These are phyloP conservation scores for Nicotiana tabacum DNA, from an alignment of 257 asterid species.

Conservation along the genomic window DNA sequence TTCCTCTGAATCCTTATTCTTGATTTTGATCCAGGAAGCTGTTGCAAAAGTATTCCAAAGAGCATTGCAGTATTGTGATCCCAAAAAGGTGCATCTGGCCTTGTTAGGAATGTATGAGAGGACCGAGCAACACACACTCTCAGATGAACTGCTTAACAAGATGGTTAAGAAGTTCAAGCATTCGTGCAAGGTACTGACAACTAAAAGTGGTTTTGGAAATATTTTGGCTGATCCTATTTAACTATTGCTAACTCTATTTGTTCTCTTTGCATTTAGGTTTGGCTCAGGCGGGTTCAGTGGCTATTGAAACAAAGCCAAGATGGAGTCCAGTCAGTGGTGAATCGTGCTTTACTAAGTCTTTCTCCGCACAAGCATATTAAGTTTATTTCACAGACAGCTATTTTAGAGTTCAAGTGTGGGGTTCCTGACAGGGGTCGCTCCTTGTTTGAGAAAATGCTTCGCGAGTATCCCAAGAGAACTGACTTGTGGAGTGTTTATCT, in stretches of 20 bases:
- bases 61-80: slow-evolving; percentile 83
- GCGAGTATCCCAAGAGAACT: slow-evolving; percentile 88
- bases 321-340: slow-evolving; percentile 55
- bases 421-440: slow-evolving; percentile 92
- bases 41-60: slow-evolving; percentile 66
- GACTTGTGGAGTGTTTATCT: slow-evolving; percentile 92
- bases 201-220: background rate
- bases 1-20: slow-evolving; percentile 1
- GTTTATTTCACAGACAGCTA: slow-evolving; percentile 72
- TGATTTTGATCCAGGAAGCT: slow-evolving; percentile 54
- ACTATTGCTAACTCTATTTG: background rate
- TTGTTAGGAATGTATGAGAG: slow-evolving; percentile 79
- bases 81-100: slow-evolving; percentile 76
- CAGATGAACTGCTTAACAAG: slow-evolving; percentile 69
- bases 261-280: slow-evolving; percentile 45
- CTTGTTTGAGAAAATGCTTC: slow-evolving; percentile 74
- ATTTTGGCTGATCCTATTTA: slow-evolving; percentile 1
- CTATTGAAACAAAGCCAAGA: slow-evolving; percentile 52
- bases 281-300: slow-evolving; percentile 64
- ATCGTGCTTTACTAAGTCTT: slow-evolving; percentile 68
- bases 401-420: slow-evolving; percentile 81
- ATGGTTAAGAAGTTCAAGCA: slow-evolving; percentile 80
- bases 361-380: slow-evolving; percentile 76
- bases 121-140: slow-evolving; percentile 59
- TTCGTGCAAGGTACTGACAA: slow-evolving; percentile 68